A percentile compares a stretch with the other conserved stretches of the same genome.
Conservation (phyloP, 106 monocot genomes). For the Phalaenopsis equestris region DNA sequence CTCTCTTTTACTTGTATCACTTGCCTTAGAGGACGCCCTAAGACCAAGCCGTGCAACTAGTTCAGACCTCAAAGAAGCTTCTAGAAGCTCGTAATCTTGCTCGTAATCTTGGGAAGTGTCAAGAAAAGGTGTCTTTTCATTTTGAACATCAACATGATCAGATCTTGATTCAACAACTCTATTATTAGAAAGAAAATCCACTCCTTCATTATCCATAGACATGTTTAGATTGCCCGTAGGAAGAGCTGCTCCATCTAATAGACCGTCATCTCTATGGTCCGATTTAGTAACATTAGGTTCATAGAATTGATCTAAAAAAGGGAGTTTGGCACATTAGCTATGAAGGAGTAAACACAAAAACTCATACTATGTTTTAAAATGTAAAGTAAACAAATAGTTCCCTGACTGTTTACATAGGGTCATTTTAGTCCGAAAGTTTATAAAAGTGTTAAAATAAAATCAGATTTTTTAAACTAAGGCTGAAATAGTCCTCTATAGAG, state of each 20-base stretch:
- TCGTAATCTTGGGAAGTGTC: conserved; percentile 49
- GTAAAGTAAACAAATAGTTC: no score
- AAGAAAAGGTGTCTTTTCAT: conserved; percentile 15
- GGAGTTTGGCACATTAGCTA: background rate
- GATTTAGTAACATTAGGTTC: conserved; percentile 33
- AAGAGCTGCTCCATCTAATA: conserved; percentile 7
- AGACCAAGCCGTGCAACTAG: conserved; percentile 47
- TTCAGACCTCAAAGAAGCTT: conserved; percentile 81
- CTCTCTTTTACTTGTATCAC: conserved; percentile 16
- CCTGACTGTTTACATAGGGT: no score
- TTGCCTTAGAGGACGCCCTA: conserved; percentile 26
- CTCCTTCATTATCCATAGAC: conserved; percentile 15
- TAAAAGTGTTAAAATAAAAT: no score
- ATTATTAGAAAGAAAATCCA: conserved; percentile 3
- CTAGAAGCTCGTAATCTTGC: conserved; percentile 73
- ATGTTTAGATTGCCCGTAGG: conserved; percentile 5
- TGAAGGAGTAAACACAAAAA: background rate
- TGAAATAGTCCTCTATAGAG: no score
- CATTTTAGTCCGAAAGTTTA: no score
- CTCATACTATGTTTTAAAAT: background rate
- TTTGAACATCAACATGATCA: conserved; percentile 11
- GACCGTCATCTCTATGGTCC: conserved; percentile 20
- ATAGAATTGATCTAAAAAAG: conserved; percentile 16
- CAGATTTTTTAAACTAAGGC: no score
- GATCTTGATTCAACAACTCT: conserved; percentile 15